These are phyloP conservation scores for Nannizzia gypsea DNA, from an alignment of 2,329 filamentous ascomycete species.

Conservation along the genomic window DNA sequence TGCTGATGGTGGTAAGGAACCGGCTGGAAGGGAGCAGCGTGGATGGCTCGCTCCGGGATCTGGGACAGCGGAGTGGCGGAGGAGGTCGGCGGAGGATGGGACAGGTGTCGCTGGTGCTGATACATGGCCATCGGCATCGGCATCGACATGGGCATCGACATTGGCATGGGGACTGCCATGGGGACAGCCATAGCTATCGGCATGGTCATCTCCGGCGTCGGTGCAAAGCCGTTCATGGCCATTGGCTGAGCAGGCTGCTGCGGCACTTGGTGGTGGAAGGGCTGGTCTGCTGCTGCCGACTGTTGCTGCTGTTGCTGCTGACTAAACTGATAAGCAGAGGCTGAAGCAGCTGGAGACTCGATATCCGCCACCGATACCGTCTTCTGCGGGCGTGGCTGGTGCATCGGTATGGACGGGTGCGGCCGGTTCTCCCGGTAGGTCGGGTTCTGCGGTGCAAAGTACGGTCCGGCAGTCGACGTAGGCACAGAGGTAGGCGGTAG, in stretches of 20 bases:
- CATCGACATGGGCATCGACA: constrained; percentile 19
- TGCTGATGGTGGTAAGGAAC: constrained; percentile 45
- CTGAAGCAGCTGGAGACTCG: constrained; percentile 61
- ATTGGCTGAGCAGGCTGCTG: constrained; percentile 21
- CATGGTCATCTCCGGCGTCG: constrained; percentile 31
- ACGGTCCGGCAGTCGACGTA: constrained; percentile 20
- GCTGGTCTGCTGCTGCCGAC: constrained; percentile 46
- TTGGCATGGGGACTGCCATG: constrained; percentile 13
- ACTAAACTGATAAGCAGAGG: constrained; percentile 44
- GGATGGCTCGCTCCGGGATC: constrained; percentile 83
- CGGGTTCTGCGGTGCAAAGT: constrained; percentile 45
- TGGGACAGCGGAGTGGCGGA: constrained; percentile 75
- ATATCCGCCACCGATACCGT: constrained; percentile 86
- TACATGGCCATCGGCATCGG: constrained; percentile 28
- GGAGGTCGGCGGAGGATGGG: constrained; percentile 57
- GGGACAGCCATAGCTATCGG: background rate
- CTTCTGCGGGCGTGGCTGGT: constrained; percentile 92
- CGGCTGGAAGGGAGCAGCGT: constrained; percentile 81
- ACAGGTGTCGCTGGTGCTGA: constrained; percentile 55
- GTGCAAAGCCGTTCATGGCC: constrained; percentile 50
- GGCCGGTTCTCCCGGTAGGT: constrained; percentile 50
- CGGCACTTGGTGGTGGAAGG: constrained; percentile 92
- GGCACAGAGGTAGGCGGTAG: background rate
- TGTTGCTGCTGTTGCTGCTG: constrained; percentile 47
- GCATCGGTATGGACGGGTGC: constrained; percentile 56